Evolutionary conservation across 1,139 yeast species (phyloP).

Genomic region (Ogataea hybrid): DNA sequence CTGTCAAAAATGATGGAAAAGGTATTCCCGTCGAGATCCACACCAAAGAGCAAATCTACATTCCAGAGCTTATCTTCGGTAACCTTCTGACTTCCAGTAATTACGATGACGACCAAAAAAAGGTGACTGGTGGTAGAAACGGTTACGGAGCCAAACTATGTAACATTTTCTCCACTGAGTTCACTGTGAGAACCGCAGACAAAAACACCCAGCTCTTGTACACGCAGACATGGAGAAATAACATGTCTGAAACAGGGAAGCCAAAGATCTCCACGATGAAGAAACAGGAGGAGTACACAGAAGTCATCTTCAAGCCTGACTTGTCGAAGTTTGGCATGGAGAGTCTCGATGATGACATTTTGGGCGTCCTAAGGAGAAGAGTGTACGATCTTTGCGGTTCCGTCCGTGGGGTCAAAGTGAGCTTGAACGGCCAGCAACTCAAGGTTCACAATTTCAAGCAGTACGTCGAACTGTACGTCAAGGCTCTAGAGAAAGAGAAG

Average conservation of each 20-base stretch:
- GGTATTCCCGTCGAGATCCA: conserved; percentile 97
- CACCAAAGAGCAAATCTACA: conserved; percentile 84
- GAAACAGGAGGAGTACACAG: conserved; percentile 74
- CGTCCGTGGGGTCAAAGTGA: conserved; percentile 79
- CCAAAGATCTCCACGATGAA: conserved; percentile 68
- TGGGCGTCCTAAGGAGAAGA: conserved; percentile 86
- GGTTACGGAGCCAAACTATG: conserved; percentile 98
- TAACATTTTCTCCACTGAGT: conserved; percentile 88
- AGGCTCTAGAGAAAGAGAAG: conserved; percentile 51
- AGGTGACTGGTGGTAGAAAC: conserved; percentile 98
- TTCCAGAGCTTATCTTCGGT: conserved; percentile 96
- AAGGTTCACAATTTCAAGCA: conserved; percentile 74
- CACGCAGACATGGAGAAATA: conserved; percentile 80
- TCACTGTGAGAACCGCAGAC: conserved; percentile 88
- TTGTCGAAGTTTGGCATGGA: conserved; percentile 82
- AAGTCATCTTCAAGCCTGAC: conserved; percentile 88
- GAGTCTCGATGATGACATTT: conserved; percentile 71
- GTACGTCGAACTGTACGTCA: conserved; percentile 88
- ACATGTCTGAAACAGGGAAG: conserved; percentile 76
- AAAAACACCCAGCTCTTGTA: conserved; percentile 59
- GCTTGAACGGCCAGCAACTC: conserved; percentile 71
- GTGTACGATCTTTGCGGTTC: conserved; percentile 97
- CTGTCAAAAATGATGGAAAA: conserved; percentile 87
- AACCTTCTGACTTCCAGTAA: conserved; percentile 92
- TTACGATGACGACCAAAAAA: conserved; percentile 92